Evolutionary conservation across 306 rosid species (phyloP), one percentile per base, ranked within the genome.

Genomic region (Hylodesmum podocarpum): DNA sequence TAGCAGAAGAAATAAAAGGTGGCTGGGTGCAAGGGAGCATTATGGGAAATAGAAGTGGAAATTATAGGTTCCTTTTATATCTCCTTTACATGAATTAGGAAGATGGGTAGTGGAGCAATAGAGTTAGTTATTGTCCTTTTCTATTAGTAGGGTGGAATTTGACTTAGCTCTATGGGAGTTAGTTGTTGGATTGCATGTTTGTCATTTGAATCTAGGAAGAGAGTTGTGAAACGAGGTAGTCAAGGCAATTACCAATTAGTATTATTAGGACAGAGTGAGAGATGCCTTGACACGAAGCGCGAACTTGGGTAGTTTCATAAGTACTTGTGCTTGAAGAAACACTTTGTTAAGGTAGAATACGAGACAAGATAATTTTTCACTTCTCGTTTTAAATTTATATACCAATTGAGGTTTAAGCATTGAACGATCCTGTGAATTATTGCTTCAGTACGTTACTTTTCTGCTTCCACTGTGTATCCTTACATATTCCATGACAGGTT

Each of bases 401-500:
- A 64, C 49, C 25, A 59, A 54, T 37, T 51, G 40, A 10, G 41
- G 13, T 39, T 70, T 73, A 18, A 25, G 44, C 49, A 46, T 63
- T 76, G 55, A 41, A 69, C 28, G 54, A 21, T 28, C 15, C 49
- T 27, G 33, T 77, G 66, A 63, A 36, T 58, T 25, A 59, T 78
- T 79, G 63, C 66, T 70, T 70, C 21, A 51, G 31, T 65, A 54
- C 44, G 73, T 76, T 47, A 49, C 41, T 44, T 37, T 39, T 27
- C 47, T 4, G 78, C 37, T 76, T 73, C 27, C 27, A 70, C 79
- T 11, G 29, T 71, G 78, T 65, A 24, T 78, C 57, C 78, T 84
- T 31, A 79, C 39, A 9, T 33, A 53, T 80, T 82, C 50, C 66
- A 36, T 82, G 19, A 76, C 93, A 96, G 99, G 98, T 75, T 96